These are phyloP conservation scores for Mortierella sp. DNA, from an alignment of 371 early-diverging fungal genomes.

Conservation along the genomic window DNA sequence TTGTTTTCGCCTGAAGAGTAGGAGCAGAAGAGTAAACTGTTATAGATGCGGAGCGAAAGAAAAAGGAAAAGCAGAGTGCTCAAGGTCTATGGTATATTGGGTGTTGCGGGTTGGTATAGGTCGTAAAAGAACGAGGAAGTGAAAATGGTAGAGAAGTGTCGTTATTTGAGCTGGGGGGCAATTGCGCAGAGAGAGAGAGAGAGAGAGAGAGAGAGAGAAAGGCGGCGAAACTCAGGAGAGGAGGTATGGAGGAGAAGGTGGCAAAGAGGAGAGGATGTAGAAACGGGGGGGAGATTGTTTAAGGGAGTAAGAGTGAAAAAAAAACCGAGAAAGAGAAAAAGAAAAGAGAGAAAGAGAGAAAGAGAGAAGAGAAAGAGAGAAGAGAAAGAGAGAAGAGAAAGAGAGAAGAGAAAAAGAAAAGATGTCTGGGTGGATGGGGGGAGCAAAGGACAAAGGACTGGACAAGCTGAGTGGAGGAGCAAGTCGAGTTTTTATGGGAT, in stretches of 20 bases:
- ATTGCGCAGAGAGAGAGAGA: not conserved
- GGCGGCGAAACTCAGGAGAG: not conserved
- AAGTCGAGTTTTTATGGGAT: no score
- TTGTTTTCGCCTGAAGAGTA: not conserved
- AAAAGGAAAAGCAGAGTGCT: not conserved
- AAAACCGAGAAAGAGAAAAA: not conserved
- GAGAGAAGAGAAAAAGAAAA: constrained; percentile 3
- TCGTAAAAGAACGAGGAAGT: not conserved
- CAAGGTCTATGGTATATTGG: not conserved
- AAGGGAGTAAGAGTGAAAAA: not conserved
- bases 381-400: not conserved
- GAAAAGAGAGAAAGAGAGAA: not conserved
- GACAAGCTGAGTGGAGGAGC: no score
- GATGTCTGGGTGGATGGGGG: not conserved
- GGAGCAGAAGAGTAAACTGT: not conserved
- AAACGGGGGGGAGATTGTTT: not conserved
- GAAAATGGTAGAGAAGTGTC: not conserved
- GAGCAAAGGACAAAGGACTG: not conserved
- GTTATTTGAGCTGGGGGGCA: not conserved
- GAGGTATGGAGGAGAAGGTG: not conserved
- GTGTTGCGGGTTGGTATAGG: no score
- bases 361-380: not conserved
- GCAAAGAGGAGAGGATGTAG: not conserved
- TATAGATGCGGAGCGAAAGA: not conserved
- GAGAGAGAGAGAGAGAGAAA: not conserved